Conservation (phyloP, 2,329 filamentous ascomycete genomes). For the Fusarium denticulatum region DNA sequence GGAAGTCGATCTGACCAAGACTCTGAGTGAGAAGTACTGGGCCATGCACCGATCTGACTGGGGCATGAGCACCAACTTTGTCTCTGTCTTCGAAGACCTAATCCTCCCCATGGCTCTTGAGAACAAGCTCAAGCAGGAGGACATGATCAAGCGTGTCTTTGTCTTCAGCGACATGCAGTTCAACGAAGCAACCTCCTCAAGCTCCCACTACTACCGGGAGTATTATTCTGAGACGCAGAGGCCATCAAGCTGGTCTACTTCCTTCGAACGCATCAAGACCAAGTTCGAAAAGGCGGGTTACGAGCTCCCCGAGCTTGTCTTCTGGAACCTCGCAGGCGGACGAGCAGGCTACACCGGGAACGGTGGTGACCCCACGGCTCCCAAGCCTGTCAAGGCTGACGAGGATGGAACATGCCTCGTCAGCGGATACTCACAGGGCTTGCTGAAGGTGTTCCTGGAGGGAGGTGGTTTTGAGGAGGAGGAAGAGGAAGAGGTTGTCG, state of each 20-base stretch:
- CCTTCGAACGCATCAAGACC: conserved; percentile 60
- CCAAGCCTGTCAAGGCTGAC: conserved; percentile 60
- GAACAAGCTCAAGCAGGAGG: conserved; percentile 60
- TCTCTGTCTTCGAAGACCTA: conserved; percentile 62
- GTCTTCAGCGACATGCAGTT: conserved; percentile 72
- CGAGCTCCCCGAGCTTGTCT: conserved; percentile 67
- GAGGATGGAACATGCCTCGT: conserved; percentile 60
- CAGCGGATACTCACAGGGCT: conserved; percentile 66
- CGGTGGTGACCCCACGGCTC: conserved; percentile 46
- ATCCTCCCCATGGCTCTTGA: conserved; percentile 64
- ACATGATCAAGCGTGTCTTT: conserved; percentile 70
- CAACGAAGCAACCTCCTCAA: conserved; percentile 47
- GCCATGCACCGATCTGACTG: conserved; percentile 48
- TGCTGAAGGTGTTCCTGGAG: conserved; percentile 67
- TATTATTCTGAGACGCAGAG: too few relatives aligned
- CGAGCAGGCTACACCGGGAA: conserved; percentile 40
- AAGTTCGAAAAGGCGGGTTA: conserved; percentile 61
- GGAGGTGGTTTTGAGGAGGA: conserved; percentile 57
- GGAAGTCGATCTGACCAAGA: conserved; percentile 49
- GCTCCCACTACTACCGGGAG: background rate
- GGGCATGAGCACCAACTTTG: conserved; percentile 61
- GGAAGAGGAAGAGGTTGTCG: conserved; percentile 48
- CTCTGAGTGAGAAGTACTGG: conserved; percentile 55
- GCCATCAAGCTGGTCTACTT: conserved; percentile 52
- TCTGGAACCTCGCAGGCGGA: conserved; percentile 66